Evolutionary conservation across 2,329 filamentous ascomycete species (phyloP).

Genomic region (Emericellopsis cladophorae): DNA sequence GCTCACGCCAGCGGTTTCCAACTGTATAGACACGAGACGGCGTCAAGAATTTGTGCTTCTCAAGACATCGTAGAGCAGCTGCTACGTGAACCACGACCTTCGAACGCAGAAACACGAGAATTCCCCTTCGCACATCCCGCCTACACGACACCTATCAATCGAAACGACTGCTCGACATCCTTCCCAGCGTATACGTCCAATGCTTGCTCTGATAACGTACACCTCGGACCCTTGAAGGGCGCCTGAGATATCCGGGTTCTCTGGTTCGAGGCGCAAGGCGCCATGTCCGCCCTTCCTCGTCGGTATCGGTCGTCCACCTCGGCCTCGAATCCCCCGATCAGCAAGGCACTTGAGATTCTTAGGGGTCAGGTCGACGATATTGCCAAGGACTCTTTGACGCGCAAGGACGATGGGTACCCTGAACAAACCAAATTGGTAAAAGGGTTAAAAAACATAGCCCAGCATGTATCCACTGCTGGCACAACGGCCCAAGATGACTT

Average conservation of each 20-base stretch:
- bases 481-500: constrained; percentile 61
- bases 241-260: constrained; percentile 10
- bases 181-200: constrained; percentile 10
- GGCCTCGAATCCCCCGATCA: constrained; percentile 40
- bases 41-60: not conserved
- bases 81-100: too few relatives aligned
- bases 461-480: constrained; percentile 37
- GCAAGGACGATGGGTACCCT: constrained; percentile 29
- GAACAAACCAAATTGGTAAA: constrained; percentile 35
- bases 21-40: too few relatives aligned
- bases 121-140: too few relatives aligned
- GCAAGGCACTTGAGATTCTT: constrained; percentile 49
- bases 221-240: constrained; percentile 24
- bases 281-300: constrained; percentile 38
- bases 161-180: not conserved
- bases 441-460: constrained; percentile 52
- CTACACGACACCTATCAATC: too few relatives aligned
- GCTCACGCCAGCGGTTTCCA: too few relatives aligned
- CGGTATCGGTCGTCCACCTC: constrained; percentile 54
- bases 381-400: constrained; percentile 17
- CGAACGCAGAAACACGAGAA: too few relatives aligned
- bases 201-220: constrained; percentile 17
- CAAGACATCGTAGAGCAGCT: not conserved
- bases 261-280: constrained; percentile 1
- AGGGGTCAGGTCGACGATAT: constrained; percentile 39